A percentile compares a stretch with the other conserved stretches of the same genome.
Evolutionary conservation across 1,284 basidiomycete genomes (phyloP).

Genomic region (Ceratobasidium sp.): DNA sequence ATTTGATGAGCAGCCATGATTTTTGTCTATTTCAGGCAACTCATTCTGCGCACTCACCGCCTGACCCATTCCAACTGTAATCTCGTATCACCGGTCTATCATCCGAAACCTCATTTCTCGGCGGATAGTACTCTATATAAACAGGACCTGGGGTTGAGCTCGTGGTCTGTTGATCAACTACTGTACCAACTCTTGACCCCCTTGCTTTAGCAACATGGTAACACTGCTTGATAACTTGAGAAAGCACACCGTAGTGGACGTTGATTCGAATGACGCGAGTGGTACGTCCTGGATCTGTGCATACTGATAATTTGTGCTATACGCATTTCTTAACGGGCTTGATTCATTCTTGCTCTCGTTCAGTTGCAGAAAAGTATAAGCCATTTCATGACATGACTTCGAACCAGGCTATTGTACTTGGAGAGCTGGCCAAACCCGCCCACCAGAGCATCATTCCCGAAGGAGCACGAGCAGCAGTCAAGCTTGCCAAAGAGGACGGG

Average conservation of each 20-base stretch:
- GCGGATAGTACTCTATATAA: background rate
- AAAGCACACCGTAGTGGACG: slow-evolving; percentile 45
- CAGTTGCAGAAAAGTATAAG: slow-evolving; percentile 43
- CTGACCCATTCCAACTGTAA: background rate
- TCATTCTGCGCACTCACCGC: background rate
- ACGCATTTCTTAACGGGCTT: background rate
- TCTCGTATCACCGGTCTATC: slow-evolving; percentile 14
- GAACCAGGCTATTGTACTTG: slow-evolving; percentile 48
- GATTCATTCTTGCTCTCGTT: background rate
- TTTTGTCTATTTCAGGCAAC: background rate
- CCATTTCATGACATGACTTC: slow-evolving; percentile 47
- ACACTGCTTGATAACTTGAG: slow-evolving; percentile 45
- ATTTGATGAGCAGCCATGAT: background rate
- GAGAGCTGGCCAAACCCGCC: slow-evolving; percentile 46
- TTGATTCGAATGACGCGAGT: slow-evolving; percentile 45
- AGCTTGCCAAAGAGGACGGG: slow-evolving; percentile 45
- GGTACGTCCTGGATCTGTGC: slow-evolving; percentile 16
- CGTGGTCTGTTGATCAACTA: background rate
- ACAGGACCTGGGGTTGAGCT: background rate
- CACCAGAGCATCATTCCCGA: slow-evolving; percentile 46
- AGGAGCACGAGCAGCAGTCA: slow-evolving; percentile 32
- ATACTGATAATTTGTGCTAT: no score
- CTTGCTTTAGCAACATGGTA: slow-evolving; percentile 11
- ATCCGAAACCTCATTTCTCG: background rate
- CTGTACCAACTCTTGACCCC: background rate